These are phyloP conservation scores for Sphagnum fallax DNA, from an alignment of 228 moss, liverwort and hornwort genomes.

Conservation along the genomic window DNA sequence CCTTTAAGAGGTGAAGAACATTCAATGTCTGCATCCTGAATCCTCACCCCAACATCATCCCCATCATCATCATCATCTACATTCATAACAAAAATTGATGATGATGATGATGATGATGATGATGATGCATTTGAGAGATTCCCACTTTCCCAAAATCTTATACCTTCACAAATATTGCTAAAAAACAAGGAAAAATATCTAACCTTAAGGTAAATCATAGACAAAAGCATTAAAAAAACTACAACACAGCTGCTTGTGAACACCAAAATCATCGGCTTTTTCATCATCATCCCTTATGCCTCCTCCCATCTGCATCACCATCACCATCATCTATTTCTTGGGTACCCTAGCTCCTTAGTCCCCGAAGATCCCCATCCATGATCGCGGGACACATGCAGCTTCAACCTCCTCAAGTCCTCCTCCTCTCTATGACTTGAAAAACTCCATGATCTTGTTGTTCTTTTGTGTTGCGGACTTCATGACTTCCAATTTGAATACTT, in stretches of 20 bases:
- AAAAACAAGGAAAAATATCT: neutral
- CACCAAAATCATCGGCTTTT: neutral
- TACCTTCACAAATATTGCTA: neutral
- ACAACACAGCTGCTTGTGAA: neutral
- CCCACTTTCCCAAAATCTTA: slow-evolving; percentile 12
- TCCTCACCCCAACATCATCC: neutral
- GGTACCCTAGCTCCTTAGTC: neutral
- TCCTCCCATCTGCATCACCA: neutral
- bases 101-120: slow-evolving; percentile 23
- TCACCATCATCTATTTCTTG: no score
- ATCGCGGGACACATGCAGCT: no score
- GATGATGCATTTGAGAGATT: slow-evolving; percentile 11
- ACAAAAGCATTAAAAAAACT: neutral
- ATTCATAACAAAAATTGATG: neutral
- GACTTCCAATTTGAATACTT: no score
- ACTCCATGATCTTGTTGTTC: no score
- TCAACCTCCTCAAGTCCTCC: no score
- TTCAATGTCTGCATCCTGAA: neutral
- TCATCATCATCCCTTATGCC: neutral
- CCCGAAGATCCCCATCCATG: no score
- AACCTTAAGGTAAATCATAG: neutral
- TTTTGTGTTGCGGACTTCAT: no score
- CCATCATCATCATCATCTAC: no score
- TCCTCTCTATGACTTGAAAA: no score
- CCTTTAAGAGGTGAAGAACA: slow-evolving; percentile 20